phyloP scores from a whole-genome alignment of 2,329 filamentous ascomycete genomes.

The Colletotrichum sp. region DNA sequence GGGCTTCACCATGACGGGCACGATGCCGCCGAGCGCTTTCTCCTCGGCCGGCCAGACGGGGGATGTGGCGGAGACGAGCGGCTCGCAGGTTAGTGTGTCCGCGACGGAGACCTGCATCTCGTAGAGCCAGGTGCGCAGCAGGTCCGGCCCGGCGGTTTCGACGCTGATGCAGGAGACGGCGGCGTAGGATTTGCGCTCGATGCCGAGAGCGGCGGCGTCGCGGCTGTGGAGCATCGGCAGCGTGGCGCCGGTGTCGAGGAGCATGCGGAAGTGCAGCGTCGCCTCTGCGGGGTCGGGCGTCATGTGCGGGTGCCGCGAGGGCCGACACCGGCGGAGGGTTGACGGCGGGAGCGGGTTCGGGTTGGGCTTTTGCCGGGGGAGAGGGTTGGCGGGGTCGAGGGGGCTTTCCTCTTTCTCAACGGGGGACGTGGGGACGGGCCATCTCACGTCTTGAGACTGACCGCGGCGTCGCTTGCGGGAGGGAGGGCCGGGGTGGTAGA shows the following conservation, averaged over 20 bases:
- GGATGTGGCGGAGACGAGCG: constrained; percentile 25
- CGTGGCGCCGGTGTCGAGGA: constrained; percentile 50
- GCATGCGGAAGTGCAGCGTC: constrained; percentile 33
- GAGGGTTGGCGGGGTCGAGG: neutral
- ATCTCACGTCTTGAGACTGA: neutral
- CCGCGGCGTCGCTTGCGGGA: neutral
- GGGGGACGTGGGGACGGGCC: neutral
- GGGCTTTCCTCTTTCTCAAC: constrained; percentile 1
- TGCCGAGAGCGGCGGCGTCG: constrained; percentile 39
- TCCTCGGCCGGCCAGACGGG: constrained; percentile 23
- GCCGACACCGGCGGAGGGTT: neutral
- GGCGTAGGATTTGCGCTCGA: constrained; percentile 37
- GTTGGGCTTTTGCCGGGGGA: neutral
- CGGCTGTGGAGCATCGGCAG: constrained; percentile 38
- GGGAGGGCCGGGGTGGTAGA: neutral
- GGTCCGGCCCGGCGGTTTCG: constrained; percentile 24
- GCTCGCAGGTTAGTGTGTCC: constrained; percentile 29
- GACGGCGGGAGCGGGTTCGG: neutral
- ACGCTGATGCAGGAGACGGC: constrained; percentile 36
- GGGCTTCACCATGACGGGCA: constrained; percentile 16
- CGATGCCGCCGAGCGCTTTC: constrained; percentile 18
- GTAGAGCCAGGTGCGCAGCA: constrained; percentile 28
- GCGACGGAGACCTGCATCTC: constrained; percentile 39
- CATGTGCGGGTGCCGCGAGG: neutral
- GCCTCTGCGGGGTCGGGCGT: constrained; percentile 26